Percentiles rank a stretch among this genome's conserved stretches.
phyloP scores from a whole-genome alignment of 495 filamentous ascomycete genomes.

The Daldinia loculata region DNA sequence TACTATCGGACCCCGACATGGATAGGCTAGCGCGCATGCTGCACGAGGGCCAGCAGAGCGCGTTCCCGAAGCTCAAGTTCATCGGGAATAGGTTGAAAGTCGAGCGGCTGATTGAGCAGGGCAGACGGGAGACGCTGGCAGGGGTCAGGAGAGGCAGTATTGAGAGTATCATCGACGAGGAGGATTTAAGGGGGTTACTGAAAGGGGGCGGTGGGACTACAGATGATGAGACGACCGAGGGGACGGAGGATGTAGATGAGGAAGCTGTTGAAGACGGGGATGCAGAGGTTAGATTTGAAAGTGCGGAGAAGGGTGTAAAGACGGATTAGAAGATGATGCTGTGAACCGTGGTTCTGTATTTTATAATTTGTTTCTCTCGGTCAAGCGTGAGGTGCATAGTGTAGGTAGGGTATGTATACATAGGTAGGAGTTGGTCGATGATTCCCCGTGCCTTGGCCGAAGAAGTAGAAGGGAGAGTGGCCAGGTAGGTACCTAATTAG shows the following conservation, averaged over 20 bases:
- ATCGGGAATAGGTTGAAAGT: conserved; percentile 85
- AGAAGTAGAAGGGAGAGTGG: not conserved
- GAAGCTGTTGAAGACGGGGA: conserved; percentile 10
- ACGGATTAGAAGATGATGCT: not conserved
- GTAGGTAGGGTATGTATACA: not conserved
- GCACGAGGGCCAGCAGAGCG: conserved; percentile 81
- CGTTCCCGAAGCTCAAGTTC: conserved; percentile 91
- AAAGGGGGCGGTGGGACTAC: conserved; percentile 30
- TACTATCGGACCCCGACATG: conserved; percentile 81
- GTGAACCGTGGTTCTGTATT: not conserved
- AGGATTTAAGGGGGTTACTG: conserved; percentile 51
- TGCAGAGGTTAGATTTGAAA: not conserved
- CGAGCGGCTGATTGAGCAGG: conserved; percentile 80
- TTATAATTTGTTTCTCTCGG: not conserved
- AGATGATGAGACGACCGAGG: conserved; percentile 45
- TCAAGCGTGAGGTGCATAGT: not conserved
- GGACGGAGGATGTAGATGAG: conserved; percentile 21
- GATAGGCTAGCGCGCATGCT: conserved; percentile 86
- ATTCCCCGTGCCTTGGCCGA: not conserved
- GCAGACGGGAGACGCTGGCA: conserved; percentile 65
- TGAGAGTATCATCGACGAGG: conserved; percentile 57
- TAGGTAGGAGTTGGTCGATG: not conserved
- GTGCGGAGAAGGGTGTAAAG: conserved; percentile 15
- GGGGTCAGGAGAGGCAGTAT: conserved; percentile 51
- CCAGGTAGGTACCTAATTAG: not conserved